phyloP scores from a whole-genome alignment of 352 stramenopile species.

The Stramenopiles sp. region DNA sequence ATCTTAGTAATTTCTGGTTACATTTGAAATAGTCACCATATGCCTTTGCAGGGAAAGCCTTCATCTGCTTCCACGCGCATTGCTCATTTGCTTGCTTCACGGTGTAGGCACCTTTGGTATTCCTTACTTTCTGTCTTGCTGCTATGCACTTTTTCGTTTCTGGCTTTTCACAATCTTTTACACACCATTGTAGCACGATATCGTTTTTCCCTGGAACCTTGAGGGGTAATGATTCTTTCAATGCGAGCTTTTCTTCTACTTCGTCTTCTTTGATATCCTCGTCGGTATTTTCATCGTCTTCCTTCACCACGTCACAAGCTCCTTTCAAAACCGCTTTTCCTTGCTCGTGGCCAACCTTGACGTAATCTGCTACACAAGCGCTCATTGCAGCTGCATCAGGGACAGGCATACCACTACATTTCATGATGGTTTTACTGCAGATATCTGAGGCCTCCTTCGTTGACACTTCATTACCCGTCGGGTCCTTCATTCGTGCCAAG shows the following conservation, averaged over 20 bases:
- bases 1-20: background rate
- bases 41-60: background rate
- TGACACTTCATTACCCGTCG: slow-evolving; percentile 2
- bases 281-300: slow-evolving; percentile 6
- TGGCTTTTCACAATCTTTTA: slow-evolving; percentile 9
- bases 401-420: slow-evolving; percentile 8
- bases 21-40: background rate
- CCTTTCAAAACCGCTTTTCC: slow-evolving; percentile 7
- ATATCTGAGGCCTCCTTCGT: background rate
- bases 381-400: slow-evolving; percentile 1
- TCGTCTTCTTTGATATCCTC: slow-evolving; percentile 10
- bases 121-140: background rate
- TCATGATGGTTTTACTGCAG: slow-evolving; percentile 2
- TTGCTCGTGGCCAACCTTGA: slow-evolving; percentile 3
- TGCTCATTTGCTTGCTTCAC: background rate
- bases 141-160: background rate
- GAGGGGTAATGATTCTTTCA: background rate
- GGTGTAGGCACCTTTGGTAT: background rate
- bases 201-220: background rate
- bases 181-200: slow-evolving; percentile 7
- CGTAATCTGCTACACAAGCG: slow-evolving; percentile 8
- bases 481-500: slow-evolving; percentile 9
- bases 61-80: slow-evolving; percentile 8
- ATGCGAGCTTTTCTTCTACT: background rate
- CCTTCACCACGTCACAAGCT: slow-evolving; percentile 6